Evolutionary conservation across 116 monocot species (phyloP), one percentile per base, ranked within the genome.

Genomic region (Phalaenopsis hybrid): DNA sequence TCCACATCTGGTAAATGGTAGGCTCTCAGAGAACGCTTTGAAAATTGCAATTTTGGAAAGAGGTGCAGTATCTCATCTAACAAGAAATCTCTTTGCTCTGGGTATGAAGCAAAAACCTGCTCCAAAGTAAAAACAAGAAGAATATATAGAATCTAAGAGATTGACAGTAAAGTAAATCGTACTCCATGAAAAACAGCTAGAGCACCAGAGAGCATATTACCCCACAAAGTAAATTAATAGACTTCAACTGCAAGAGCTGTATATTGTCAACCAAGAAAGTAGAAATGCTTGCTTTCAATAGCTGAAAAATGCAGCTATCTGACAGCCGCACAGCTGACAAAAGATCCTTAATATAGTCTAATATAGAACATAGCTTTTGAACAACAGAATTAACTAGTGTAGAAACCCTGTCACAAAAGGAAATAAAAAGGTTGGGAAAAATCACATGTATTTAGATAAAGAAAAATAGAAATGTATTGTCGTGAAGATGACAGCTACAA

Each of bases 1-100:
- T 99, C 99, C 84, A 92, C 99, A 91, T 99, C 99, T 77, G 91
- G 91, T 23, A 99, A 79, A 90, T 92, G 95, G 79, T 90, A 99
- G 72, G 92, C 85, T 85, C 99, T 94, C 44, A 89, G 46, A 13
- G 95, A 85, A 57, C 91, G 89, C 84, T 92, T 95, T 34, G 93
- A 93, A 85, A 82, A 85, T 85, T 95, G 95, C 79, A 99, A 85
- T 84, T 99, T 99, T 34, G 87, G 86, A 37, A 99, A 84, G 82
- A 99, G 94, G 80, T 90, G 92, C 73, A 99, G 88, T 44, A 89
- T 91, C 86, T 99, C 99, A 87, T 99, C 99, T 50, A 99, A 86
- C 83, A 95, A 81, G 61, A 92, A 99, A 74, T 84, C 91, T 75
- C 91, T 86, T 75, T 99, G 99, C 16, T 99, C 95, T 46, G 89